Conservation (phyloP, 225 moss, liverwort and hornwort genomes). For the Ulota crispa region DNA sequence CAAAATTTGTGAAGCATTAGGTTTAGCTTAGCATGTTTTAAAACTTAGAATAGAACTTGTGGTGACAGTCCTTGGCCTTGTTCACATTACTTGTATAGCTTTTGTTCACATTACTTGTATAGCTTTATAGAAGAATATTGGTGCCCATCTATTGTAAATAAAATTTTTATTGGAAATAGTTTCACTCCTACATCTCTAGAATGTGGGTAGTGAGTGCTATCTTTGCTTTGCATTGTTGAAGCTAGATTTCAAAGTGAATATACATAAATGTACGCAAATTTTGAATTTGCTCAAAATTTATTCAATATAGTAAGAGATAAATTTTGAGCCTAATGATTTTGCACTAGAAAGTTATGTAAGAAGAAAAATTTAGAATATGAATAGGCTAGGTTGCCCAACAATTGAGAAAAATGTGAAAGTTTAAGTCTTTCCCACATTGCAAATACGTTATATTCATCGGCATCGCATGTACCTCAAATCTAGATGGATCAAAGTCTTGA, state of each 20-base stretch:
- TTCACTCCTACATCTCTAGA: too few species aligned
- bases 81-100: too few species aligned
- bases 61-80: too few species aligned
- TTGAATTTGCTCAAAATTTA: not conserved
- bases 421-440: not conserved
- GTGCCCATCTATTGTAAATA: too few species aligned
- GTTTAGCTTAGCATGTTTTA: not conserved
- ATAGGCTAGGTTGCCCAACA: accelerated
- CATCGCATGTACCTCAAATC: slow-evolving; percentile 23
- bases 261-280: not conserved
- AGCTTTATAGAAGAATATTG: too few species aligned
- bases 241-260: not conserved
- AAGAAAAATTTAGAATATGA: not conserved
- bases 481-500: slow-evolving; percentile 17
- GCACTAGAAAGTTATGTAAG: not conserved
- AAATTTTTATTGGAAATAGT: too few species aligned
- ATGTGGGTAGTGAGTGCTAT: too few species aligned
- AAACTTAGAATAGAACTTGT: too few species aligned
- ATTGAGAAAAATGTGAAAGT: not conserved
- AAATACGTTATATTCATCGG: not conserved
- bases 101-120: too few species aligned
- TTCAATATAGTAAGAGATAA: not conserved
- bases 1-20: not conserved
- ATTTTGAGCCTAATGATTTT: not conserved
- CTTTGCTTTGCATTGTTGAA: too few species aligned